Evolutionary conservation across 2,329 filamentous ascomycete genomes (phyloP), one percentile per base, ranked within the genome.

Genomic region (Pseudogymnoascus sp.): DNA sequence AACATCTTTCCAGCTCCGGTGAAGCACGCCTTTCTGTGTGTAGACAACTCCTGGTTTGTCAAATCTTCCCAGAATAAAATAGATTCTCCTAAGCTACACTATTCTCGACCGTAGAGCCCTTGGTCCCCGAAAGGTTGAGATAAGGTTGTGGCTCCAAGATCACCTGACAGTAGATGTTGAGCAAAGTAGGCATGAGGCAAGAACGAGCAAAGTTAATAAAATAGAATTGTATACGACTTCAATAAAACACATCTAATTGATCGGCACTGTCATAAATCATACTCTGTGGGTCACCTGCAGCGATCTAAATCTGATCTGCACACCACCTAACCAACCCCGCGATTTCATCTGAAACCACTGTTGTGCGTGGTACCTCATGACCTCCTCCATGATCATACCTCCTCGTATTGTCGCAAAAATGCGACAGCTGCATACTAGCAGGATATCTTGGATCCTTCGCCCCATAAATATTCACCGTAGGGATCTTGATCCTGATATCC

Each of bases 401-500:
- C n/a, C 64, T 70, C 3, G 62, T 62, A 9, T 68, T 63, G 34
- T 73, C 70, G 62, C 75, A 77, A 21, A 77, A 66, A 5, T 70
- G 71, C 28, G 72, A 71, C 16, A 79, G 62, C 63, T 77, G 76
- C 62, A 78, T 64, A 0, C 75, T 71, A 3, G 77, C 71, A 1
- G 69, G 66, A 65, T 72, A 76, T 36, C 76, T 67, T 14, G 77
- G 77, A 68, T 79, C 77, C 62, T 74, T 77, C 0, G 62, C 60
- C 1, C 77, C 77, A 38, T 76, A 76, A 8, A 79, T 69, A 72
- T 79, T 77, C 16, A 77, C 76, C 2, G 76, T 78, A 0, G 76
- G 77, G 11, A 78, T 71, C 5, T 63, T 59, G 38, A 79, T 75
- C 23, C 70, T 16, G 65, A 69, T 16, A 64, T 64, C 12, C 25